Conservation (phyloP, 129 eudicot species). For the Pittosporum tobira region DNA sequence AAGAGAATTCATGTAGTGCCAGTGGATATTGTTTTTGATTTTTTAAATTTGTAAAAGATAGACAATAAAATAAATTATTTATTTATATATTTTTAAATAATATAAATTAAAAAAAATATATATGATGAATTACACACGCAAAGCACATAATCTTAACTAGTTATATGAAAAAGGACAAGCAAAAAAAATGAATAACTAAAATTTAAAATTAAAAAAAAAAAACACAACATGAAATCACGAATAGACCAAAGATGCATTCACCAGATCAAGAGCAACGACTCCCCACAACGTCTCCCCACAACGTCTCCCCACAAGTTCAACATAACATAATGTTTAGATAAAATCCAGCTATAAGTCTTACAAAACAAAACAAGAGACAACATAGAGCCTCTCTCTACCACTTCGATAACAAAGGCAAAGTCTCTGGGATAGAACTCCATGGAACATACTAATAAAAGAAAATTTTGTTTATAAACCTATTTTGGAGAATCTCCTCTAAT, state of each 20-base stretch:
- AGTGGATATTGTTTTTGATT: too few species aligned
- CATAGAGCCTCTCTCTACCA: neutral
- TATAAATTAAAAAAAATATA: too few species aligned
- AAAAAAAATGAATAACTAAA: too few species aligned
- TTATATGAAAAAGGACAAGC: too few species aligned
- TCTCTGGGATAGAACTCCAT: neutral
- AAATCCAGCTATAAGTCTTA: constrained; percentile 3
- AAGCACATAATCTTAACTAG: too few species aligned
- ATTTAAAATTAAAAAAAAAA: neutral
- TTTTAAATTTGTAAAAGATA: too few species aligned
- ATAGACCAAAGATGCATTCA: neutral
- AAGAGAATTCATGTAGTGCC: too few species aligned
- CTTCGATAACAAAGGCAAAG: neutral
- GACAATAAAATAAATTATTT: too few species aligned
- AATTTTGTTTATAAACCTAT: constrained; percentile 5
- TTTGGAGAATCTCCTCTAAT: constrained; percentile 9
- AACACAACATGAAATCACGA: neutral
- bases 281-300: too few species aligned
- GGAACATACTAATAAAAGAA: neutral
- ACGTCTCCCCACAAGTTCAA: neutral
- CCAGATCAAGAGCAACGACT: neutral
- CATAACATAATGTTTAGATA: neutral
- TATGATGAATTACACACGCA: too few species aligned
- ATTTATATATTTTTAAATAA: too few species aligned
- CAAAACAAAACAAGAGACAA: constrained; percentile 1